phyloP scores from a whole-genome alignment of 2,329 filamentous ascomycete genomes.

The Pyricularia sp. region DNA sequence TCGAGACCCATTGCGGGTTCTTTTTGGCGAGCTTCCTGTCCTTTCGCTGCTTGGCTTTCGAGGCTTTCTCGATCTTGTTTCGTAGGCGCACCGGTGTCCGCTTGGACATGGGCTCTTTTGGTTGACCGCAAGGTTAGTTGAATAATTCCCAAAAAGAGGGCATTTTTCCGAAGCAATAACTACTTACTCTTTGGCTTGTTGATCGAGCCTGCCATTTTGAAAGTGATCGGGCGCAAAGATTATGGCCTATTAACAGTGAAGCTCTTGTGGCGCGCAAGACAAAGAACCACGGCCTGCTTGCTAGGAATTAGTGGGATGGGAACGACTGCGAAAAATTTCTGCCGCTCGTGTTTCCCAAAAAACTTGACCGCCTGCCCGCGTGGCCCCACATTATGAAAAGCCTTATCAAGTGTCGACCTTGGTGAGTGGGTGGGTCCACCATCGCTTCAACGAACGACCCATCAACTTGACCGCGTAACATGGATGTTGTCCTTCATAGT shows the following conservation, averaged over 20 bases:
- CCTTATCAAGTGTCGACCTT: neutral
- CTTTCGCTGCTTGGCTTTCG: conserved; percentile 85
- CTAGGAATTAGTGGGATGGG: neutral
- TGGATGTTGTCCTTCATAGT: no score
- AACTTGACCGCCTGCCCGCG: conserved; percentile 5
- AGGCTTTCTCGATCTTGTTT: conserved; percentile 93
- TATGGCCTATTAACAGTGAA: neutral
- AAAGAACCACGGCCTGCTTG: neutral
- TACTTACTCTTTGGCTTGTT: conserved; percentile 42
- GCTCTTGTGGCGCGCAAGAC: neutral
- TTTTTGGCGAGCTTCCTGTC: conserved; percentile 82
- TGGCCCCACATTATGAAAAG: neutral
- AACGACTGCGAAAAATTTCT: conserved; percentile 2
- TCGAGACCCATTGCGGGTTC: conserved; percentile 94
- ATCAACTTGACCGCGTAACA: no score
- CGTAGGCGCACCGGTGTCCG: conserved; percentile 79
- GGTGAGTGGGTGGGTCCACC: neutral
- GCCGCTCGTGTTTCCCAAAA: neutral
- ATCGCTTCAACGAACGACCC: neutral
- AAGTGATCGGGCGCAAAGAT: neutral
- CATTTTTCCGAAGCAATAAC: conserved; percentile 12
- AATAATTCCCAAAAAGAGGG: neutral
- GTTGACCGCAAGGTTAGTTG: conserved; percentile 7
- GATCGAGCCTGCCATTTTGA: conserved; percentile 41
- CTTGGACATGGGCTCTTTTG: conserved; percentile 85